A percentile compares a stretch with the other conserved stretches of the same genome.
These are phyloP conservation scores for Sesbania bispinosa DNA, from an alignment of 306 rosid species.

Conservation along the genomic window DNA sequence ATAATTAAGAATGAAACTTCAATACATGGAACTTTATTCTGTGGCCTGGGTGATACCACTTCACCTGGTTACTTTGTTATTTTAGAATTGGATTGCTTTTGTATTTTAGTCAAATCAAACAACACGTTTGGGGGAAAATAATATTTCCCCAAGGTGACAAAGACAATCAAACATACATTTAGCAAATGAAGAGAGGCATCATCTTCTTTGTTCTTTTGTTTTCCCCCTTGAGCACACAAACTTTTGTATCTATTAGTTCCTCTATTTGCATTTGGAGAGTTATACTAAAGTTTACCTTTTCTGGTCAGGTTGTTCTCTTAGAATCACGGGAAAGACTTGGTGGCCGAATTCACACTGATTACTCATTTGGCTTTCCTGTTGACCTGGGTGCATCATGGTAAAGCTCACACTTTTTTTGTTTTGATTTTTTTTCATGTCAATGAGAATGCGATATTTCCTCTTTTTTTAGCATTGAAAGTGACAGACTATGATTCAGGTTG, in stretches of 20 bases:
- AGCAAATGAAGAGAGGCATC: background rate
- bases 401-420: background rate
- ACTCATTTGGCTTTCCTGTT: constrained; percentile 94
- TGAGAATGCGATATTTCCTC: background rate
- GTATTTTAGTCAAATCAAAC: background rate
- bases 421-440: background rate
- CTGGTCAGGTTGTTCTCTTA: constrained; percentile 72
- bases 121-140: background rate
- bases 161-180: background rate
- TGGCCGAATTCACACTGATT: constrained; percentile 86
- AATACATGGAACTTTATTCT: background rate
- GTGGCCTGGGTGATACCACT: background rate
- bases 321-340: constrained; percentile 92
- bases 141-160: background rate
- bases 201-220: background rate
- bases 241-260: background rate
- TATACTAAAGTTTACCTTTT: background rate
- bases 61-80: background rate
- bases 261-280: background rate
- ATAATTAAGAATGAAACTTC: background rate
- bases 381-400: constrained; percentile 99
- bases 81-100: constrained; percentile 7
- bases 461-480: background rate
- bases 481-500: constrained; percentile 55
- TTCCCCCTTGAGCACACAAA: background rate